Percentiles rank a stretch among this genome's conserved stretches.
phyloP scores from a whole-genome alignment of 1,139 yeast genomes.

The Kodamaea plutei region DNA sequence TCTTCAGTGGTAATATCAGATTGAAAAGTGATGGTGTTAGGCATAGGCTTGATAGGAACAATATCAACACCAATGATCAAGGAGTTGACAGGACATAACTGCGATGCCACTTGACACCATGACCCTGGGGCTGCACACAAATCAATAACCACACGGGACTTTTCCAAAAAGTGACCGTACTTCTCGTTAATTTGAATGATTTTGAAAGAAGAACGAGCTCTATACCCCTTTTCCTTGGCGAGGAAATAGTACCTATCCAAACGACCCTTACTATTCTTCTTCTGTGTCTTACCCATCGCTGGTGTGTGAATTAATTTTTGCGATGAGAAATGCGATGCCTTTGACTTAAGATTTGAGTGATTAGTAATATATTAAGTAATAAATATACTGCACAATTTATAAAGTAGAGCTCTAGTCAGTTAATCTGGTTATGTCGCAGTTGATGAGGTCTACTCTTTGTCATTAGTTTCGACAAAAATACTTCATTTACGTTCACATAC shows the following conservation, averaged over 20 bases:
- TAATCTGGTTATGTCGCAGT: no score
- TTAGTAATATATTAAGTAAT: neutral
- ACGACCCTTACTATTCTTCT: constrained; percentile 98
- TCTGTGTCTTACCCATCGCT: constrained; percentile 85
- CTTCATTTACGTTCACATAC: no score
- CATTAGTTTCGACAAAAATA: no score
- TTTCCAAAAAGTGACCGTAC: constrained; percentile 90
- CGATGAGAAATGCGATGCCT: constrained; percentile 9
- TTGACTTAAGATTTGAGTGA: neutral
- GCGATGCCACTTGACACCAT: constrained; percentile 98
- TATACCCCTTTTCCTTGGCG: constrained; percentile 96
- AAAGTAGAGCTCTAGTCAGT: no score
- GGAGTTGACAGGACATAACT: constrained; percentile 87
- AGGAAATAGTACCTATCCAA: constrained; percentile 93
- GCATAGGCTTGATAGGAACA: constrained; percentile 92
- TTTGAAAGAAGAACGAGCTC: constrained; percentile 98
- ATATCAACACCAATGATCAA: constrained; percentile 96
- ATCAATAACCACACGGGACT: constrained; percentile 96
- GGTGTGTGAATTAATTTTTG: constrained; percentile 1
- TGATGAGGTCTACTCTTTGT: no score
- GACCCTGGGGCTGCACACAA: constrained; percentile 99
- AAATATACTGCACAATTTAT: no score
- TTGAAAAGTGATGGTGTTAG: constrained; percentile 90
- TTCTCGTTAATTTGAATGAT: constrained; percentile 93
- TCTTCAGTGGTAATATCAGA: constrained; percentile 98